Evolutionary conservation across 1,284 basidiomycete genomes (phyloP), one percentile per base, ranked within the genome.

Genomic region (Termitomyces sp.): DNA sequence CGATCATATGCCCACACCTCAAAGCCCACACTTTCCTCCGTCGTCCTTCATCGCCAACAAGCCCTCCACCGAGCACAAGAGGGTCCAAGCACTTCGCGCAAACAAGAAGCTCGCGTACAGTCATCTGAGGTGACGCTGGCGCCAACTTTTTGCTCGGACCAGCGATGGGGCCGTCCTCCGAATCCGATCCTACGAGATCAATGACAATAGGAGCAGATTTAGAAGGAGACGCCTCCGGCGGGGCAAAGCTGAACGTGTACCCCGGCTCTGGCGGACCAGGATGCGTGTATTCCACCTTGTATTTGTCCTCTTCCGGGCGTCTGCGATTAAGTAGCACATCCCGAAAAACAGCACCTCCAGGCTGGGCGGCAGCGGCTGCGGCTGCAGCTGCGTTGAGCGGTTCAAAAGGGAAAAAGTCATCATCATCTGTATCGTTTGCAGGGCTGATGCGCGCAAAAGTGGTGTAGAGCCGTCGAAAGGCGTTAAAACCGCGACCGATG

Each of bases 1-100:
- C 88, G 2, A 90, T 73, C 60, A 90, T 68, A 62, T 90, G 87
- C 0, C 87, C 87, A 53, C 87, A 90, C 35, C 84, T 73, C 50
- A 90, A 66, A 1, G 77, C 80, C 86, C 85, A 89, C 3, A 89
- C 67, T 41, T 76, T 73, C 50, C 72, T 69, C 34, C 65, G 66
- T 41, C 69, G 69, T 37, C 57, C 64, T 28, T 74, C 71, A 30
- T 68, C 68, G 33, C 66, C 64, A 24, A 62, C 60, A 35, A 72
- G 62, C 18, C 64, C 67, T 24, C 68, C 67, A 49, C 72, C 68
- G 33, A 74, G 66, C 21, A 83, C 64, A 3, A 88, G 72, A 0
- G 82, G 80, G 50, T 82, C 78, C 28, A 73, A 64, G 58, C 86
- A 88, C 8, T 67, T 71, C 13, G 82, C 82, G 58, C 86, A 88